Conservation (phyloP, 805 yeast species). For the Candida coquimbonensis region DNA sequence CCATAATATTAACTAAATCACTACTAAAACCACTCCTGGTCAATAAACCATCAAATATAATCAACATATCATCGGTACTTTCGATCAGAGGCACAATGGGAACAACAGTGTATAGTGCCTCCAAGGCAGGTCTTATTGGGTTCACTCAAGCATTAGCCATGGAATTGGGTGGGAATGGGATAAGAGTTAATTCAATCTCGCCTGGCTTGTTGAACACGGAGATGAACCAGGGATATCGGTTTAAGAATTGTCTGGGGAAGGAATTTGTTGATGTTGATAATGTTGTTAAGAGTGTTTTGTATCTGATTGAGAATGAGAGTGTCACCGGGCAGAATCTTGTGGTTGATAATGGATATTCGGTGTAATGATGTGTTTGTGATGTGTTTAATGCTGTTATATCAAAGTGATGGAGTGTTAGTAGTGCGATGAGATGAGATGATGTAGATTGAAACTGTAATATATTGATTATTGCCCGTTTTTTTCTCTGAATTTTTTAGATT, state of each 20-base stretch:
- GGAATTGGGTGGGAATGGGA: conserved; percentile 46
- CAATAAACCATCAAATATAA: conserved; percentile 31
- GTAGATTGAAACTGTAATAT: neutral
- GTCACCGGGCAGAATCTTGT: conserved; percentile 27
- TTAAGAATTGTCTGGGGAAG: conserved; percentile 14
- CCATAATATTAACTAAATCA: conserved; percentile 51
- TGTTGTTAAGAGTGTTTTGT: conserved; percentile 19
- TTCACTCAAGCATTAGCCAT: conserved; percentile 52
- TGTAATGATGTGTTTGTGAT: conserved; percentile 6
- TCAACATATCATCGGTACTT: conserved; percentile 64
- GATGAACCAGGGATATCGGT: conserved; percentile 32
- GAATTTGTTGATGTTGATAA: conserved; percentile 16
- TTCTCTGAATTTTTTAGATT: too few relatives aligned
- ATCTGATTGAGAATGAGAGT: conserved; percentile 16
- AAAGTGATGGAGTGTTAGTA: too few relatives aligned
- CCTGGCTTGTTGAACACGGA: conserved; percentile 72
- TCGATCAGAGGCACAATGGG: conserved; percentile 46
- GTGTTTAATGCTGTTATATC: too few relatives aligned
- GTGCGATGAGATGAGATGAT: neutral
- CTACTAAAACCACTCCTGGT: conserved; percentile 46
- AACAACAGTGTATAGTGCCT: conserved; percentile 57
- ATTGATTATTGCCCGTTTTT: too few relatives aligned
- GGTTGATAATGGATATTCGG: conserved; percentile 24
- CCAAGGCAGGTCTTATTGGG: conserved; percentile 64
- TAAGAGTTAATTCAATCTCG: conserved; percentile 57